Evolutionary conservation across 2,329 filamentous ascomycete genomes (phyloP), one percentile per base, ranked within the genome.

Genomic region (Orbilia blumenaviensis): DNA sequence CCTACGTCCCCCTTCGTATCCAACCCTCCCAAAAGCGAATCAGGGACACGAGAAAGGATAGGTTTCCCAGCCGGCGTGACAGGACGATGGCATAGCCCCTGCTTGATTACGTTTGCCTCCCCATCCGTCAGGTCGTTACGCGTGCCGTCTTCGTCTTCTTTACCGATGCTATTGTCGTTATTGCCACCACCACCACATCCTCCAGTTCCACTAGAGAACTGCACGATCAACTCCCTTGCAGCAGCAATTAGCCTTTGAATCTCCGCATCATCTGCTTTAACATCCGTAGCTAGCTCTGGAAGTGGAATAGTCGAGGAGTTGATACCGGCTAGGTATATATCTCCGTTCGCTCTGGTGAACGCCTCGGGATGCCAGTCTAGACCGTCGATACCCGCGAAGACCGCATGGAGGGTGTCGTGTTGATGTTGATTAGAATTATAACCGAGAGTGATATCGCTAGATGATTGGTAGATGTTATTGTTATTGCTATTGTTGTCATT

Each of bases 321-420:
- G 38, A 94, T 81, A 0, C 92, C 92, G 0, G 90, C 90, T 34
- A 94, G 83, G 81, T 92, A 94, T 18, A 94, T 87, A 67, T 92
- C 87, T 0, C 88, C 89, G 7, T 88, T 88, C 2, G 87, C 80
- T 9, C 92, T 85, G 0, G 89, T 88, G 82, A 92, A 93, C 9
- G 92, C 84, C 81, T 94, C 92, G 0, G 91, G 90, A 1, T 88
- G 89, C 82, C 90, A 92, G 23, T 66, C 52, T 0, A 85, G 86
- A 1, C 83, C 83, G 0, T 83, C 84, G 68, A 88, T 85, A 2
- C 87, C 87, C 1, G 89, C 88, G 80, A 92, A 94, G 1, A 94
- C 83, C 1, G 91, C 89, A 81, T 93, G 89, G 34, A 61, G 68
- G 46, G 6, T 52, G 61, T n/a, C n/a, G n/a, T n/a, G n/a, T n/a